phyloP scores from a whole-genome alignment of 108 stramenopile genomes.

The Schizochytrium sp. region DNA sequence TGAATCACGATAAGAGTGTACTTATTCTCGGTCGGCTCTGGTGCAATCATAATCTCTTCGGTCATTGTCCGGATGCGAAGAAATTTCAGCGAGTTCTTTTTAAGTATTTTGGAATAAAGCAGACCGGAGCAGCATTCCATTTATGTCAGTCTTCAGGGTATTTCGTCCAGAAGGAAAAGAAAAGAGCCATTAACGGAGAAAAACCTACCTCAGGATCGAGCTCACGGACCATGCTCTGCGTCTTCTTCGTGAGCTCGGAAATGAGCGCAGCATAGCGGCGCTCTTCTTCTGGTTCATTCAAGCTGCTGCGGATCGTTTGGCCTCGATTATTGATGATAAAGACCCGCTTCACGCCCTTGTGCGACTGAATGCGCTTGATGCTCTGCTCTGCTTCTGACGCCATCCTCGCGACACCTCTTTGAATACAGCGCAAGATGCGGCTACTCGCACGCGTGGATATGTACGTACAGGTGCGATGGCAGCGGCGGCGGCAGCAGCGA shows the following conservation, averaged over 20 bases:
- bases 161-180: too few relatives aligned
- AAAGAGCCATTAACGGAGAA: too few relatives aligned
- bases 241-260: slow-evolving; percentile 3
- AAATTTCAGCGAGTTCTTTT: background rate
- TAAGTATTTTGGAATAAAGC: background rate
- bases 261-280: background rate
- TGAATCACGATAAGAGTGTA: background rate
- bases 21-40: slow-evolving; percentile 4
- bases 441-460: too few relatives aligned
- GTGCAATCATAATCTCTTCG: slow-evolving; percentile 15
- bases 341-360: slow-evolving; percentile 15
- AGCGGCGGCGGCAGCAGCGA: too few relatives aligned
- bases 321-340: background rate
- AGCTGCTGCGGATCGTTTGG: background rate
- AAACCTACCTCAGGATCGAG: background rate
- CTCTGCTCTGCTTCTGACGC: slow-evolving; percentile 1
- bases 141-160: too few relatives aligned
- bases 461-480: too few relatives aligned
- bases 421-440: too few relatives aligned
- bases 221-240: slow-evolving; percentile 18
- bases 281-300: background rate
- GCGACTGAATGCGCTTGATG: slow-evolving; percentile 17
- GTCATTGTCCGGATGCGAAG: background rate
- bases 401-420: background rate
- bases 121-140: too few relatives aligned